Percentiles rank a stretch among this genome's conserved stretches.
Conservation (phyloP, 371 early-diverging fungal genomes). For the Conidiobolus incongruus region DNA sequence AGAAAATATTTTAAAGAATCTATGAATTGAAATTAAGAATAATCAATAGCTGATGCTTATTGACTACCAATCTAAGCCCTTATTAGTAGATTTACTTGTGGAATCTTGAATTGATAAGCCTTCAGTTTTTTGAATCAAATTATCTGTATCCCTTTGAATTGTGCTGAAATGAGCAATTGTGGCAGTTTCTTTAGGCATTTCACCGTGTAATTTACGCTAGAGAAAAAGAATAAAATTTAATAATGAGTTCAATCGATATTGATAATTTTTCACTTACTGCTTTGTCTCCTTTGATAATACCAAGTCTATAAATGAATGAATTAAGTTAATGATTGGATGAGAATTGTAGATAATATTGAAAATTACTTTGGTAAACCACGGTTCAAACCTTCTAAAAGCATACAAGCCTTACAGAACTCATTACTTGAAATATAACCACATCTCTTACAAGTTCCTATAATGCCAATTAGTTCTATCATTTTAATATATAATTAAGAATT, state of each 20-base stretch:
- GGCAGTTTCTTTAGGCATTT: slow-evolving; percentile 6
- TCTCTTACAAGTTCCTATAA: slow-evolving; percentile 38
- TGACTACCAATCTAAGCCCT: no score
- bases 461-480: slow-evolving; percentile 3
- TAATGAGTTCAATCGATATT: no score
- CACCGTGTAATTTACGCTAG: slow-evolving; percentile 9
- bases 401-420: slow-evolving; percentile 82
- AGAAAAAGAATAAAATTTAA: not conserved
- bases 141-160: slow-evolving; percentile 2
- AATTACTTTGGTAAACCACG: slow-evolving; percentile 76
- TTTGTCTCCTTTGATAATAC: slow-evolving; percentile 20
- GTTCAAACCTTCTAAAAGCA: slow-evolving; percentile 81
- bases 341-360: no score
- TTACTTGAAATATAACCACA: slow-evolving; percentile 93
- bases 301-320: no score
- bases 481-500: not conserved
- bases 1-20: no score
- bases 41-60: no score
- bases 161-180: slow-evolving; percentile 6
- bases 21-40: no score
- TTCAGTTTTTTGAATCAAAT: not conserved
- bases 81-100: no score
- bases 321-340: no score
- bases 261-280: slow-evolving; percentile 18
- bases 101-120: no score